Evolutionary conservation across 768 basidiomycete genomes (phyloP), one percentile per base, ranked within the genome.

Genomic region (Suillus alpinus): DNA sequence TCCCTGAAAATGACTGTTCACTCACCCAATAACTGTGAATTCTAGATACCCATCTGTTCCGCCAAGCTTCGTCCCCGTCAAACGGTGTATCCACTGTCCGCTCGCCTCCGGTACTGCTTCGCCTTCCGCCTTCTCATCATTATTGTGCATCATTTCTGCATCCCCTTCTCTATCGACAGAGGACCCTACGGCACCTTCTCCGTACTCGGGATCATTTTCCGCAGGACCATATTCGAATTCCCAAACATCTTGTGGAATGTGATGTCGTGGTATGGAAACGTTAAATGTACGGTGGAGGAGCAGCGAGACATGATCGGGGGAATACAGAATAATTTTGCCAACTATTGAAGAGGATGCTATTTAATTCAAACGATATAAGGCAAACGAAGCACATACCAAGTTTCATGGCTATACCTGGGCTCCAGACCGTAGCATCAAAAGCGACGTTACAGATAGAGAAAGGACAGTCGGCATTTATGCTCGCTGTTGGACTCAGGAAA

Each of bases 261-360:
- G 94, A 69, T 92, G 86, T 59, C 91, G 85, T 2, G 95, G 95
- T 74, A 98, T 95, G 20, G 95, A 95, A 18, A 92, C 90, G 73
- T 98, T 98, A 80, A 97, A 98, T 6, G 92, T 97, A 29, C 87
- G 86, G 67, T 95, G 92, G 3, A 95, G 81, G 37, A 98, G 90
- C 16, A 98, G 80, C 1, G 94, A 92, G 57, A 97, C 80, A 67
- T 98, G 95, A 69, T 95, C 94, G 1, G 94, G 94, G 2, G 95
- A 96, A 66, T 84, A 95, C 20, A 97, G 79, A 67, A 85, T 95
- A 56, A 97, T 83, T 67, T 86, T 90, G n/a, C 92, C 95, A 60
- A 81, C 95, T 95, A 64, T 36, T 59, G 43, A 56, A 46, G 23
- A 57, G 12, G 44, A 43, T 56, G 47, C 31, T 41, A 44, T 13